Evolutionary conservation across 805 yeast genomes (phyloP), one percentile per base, ranked within the genome.

Genomic region (Pichia kluyveri): DNA sequence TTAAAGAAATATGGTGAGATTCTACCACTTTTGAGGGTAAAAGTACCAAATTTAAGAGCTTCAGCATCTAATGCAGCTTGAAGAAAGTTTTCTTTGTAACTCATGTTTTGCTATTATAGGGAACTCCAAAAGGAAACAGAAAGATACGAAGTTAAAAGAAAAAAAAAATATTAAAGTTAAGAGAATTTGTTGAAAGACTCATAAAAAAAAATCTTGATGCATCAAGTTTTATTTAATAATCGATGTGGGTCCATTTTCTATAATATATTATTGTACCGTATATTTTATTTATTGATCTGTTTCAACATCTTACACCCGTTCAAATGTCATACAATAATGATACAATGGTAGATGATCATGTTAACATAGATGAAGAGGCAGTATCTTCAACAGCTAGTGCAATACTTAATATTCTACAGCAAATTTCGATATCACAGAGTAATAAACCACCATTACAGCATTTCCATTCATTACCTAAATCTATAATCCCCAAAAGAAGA

Each of bases 1-100:
- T 90, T 90, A 78, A 91, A 90, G 62, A 93, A 91, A 67, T 93
- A 91, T 44, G 99, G 99, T n/a, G 97, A 90, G 50, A 71, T 69
- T 58, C 99, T 80, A 26, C 98, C 98, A 2, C 95, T 83, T 67
- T 91, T 91, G 64, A 91, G 76, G 14, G 95, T 88, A 76, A 87
- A 91, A 44, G 75, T 66, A 45, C 98, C 98, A 63, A 91, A 93
- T 61, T 82, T 80, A 58, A 91, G 75, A 15, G 97, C 96, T 56
- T 83, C 71, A 48, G 84, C 77, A 57, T 83, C 86, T 55, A 90
- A 71, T 26, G 99, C 96, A 54, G 81, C 76, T 60, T 88, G 86
- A 48, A 91, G 73, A 61, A 91, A 88, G 59, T 76, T 48, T 26
- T 49, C 40, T 42, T 66, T 63, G 56, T 63, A 51, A 10, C 54